A percentile compares a stretch with the other conserved stretches of the same genome.
These are phyloP conservation scores for Auriscalpium vulgare DNA, from an alignment of 768 basidiomycete species.

Conservation along the genomic window DNA sequence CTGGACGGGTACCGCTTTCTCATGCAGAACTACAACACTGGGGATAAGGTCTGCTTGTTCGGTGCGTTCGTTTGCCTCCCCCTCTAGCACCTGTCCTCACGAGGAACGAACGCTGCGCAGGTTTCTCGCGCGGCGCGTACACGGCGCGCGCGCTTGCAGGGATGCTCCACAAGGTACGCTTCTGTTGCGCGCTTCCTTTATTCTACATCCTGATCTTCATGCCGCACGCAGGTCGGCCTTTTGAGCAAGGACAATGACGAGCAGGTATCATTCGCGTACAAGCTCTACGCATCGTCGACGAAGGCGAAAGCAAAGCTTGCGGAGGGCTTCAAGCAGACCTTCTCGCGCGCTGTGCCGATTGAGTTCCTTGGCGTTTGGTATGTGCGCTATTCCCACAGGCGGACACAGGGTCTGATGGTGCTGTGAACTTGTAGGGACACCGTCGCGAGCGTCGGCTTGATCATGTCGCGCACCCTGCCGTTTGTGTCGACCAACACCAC, in stretches of 20 bases:
- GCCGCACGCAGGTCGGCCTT: conserved; percentile 49
- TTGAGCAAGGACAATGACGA: conserved; percentile 60
- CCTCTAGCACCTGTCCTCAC: background rate
- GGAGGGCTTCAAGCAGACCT: conserved; percentile 65
- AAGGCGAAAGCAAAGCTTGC: conserved; percentile 38
- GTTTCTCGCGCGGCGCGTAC: conserved; percentile 71
- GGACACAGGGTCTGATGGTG: background rate
- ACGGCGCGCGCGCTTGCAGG: conserved; percentile 69
- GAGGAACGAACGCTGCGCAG: conserved; percentile 21
- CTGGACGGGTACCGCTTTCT: conserved; percentile 70
- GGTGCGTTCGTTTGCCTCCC: conserved; percentile 31
- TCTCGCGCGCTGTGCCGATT: conserved; percentile 55
- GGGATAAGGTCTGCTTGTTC: conserved; percentile 70
- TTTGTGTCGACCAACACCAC: conserved; percentile 56
- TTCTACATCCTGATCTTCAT: background rate
- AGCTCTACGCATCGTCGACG: conserved; percentile 53
- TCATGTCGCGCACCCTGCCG: conserved; percentile 53
- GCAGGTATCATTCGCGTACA: conserved; percentile 69
- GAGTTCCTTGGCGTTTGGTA: conserved; percentile 81
- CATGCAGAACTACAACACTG: conserved; percentile 69
- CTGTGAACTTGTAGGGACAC: conserved; percentile 51
- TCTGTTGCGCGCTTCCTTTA: background rate
- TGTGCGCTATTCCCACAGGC: background rate
- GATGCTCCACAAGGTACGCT: conserved; percentile 57
- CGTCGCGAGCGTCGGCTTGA: conserved; percentile 63